Evolutionary conservation across 2,329 filamentous ascomycete genomes (phyloP).

Genomic region (Chaetomiaceae sp.): DNA sequence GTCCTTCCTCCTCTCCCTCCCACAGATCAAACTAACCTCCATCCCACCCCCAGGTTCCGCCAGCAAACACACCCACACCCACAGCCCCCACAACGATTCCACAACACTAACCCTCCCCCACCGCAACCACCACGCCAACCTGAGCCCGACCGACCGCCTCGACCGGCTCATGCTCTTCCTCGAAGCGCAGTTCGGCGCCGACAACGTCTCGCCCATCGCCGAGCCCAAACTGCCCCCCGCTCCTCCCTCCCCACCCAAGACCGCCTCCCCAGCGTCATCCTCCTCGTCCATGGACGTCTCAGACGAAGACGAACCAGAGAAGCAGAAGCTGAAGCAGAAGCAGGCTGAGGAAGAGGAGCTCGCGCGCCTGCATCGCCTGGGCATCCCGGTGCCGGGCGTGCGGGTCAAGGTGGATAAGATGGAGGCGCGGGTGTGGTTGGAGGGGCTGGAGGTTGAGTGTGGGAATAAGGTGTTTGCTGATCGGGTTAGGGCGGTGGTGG

Average conservation of each 20-base stretch:
- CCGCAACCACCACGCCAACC: slow-evolving; percentile 66
- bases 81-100: slow-evolving; percentile 29
- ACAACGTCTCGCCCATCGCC: slow-evolving; percentile 73
- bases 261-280: background rate
- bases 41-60: slow-evolving; percentile 46
- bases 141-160: slow-evolving; percentile 69
- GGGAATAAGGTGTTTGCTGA: slow-evolving; percentile 71
- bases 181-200: slow-evolving; percentile 87
- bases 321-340: slow-evolving; percentile 37
- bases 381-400: slow-evolving; percentile 86
- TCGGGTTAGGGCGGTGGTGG: slow-evolving; percentile 80
- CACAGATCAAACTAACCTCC: slow-evolving; percentile 14
- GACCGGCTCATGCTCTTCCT: slow-evolving; percentile 90
- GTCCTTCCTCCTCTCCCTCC: slow-evolving; percentile 9
- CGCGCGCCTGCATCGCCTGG: slow-evolving; percentile 70
- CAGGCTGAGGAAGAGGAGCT: slow-evolving; percentile 67
- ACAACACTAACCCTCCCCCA: slow-evolving; percentile 32
- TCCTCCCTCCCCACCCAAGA: background rate
- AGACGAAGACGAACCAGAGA: slow-evolving; percentile 25
- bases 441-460: slow-evolving; percentile 86
- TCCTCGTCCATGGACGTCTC: slow-evolving; percentile 29
- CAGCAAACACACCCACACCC: slow-evolving; percentile 48
- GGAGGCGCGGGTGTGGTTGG: slow-evolving; percentile 83
- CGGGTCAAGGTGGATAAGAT: slow-evolving; percentile 84
- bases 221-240: slow-evolving; percentile 44